Conservation (phyloP, 345 rosid genomes). For the Acer saccharum region DNA sequence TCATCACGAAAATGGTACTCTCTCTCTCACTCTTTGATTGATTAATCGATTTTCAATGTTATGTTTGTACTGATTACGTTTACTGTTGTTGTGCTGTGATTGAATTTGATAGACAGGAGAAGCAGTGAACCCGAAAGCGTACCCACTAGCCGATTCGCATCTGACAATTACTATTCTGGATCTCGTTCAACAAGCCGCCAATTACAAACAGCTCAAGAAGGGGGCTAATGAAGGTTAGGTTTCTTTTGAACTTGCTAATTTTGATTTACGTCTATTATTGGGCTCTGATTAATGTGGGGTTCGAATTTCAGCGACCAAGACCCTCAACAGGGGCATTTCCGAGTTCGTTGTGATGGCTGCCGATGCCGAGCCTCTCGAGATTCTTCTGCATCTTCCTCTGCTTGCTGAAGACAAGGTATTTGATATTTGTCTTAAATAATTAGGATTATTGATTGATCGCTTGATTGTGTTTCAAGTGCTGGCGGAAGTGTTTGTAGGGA, state of each 20-base stretch:
- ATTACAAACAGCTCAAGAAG: conserved; percentile 93
- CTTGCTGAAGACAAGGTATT: conserved; percentile 85
- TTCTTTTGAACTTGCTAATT: background rate
- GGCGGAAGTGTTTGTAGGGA: too few species aligned
- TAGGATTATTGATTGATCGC: too few species aligned
- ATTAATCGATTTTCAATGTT: background rate
- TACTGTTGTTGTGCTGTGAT: background rate
- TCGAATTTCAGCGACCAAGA: conserved; percentile 75
- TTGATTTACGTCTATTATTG: conserved; percentile 1
- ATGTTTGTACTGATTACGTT: background rate
- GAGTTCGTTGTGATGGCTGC: conserved; percentile 90
- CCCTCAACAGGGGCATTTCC: conserved; percentile 84
- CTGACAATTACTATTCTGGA: conserved; percentile 71
- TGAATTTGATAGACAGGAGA: conserved; percentile 54
- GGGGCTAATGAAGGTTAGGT: conserved; percentile 85
- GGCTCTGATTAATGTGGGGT: background rate
- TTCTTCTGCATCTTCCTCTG: conserved; percentile 68
- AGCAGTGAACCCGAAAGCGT: conserved; percentile 74
- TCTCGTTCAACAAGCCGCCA: conserved; percentile 90
- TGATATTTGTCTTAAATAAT: too few species aligned
- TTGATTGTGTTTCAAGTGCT: too few species aligned
- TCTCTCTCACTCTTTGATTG: too few species aligned
- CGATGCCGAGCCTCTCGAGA: conserved; percentile 85
- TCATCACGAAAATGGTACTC: background rate
- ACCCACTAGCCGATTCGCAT: conserved; percentile 84